Evolutionary conservation across 1,284 basidiomycete genomes (phyloP).

Genomic region (Sphaerobolus stellatus): DNA sequence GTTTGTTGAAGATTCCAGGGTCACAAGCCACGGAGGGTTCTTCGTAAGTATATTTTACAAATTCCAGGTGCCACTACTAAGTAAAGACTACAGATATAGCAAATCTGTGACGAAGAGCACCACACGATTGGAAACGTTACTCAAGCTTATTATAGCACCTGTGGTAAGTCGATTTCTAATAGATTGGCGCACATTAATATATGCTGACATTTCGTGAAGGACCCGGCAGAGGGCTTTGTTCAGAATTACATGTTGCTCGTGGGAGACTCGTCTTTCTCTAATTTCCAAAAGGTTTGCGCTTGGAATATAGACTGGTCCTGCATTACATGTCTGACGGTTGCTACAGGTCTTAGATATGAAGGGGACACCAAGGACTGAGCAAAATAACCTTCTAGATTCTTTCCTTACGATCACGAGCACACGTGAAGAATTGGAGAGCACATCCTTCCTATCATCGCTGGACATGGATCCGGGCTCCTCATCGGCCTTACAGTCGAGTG

Average conservation of each 20-base stretch:
- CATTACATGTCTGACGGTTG: background rate
- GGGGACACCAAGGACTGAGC: slow-evolving; percentile 82
- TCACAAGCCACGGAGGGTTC: slow-evolving; percentile 24
- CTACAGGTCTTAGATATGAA: slow-evolving; percentile 91
- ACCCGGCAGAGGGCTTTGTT: slow-evolving; percentile 91
- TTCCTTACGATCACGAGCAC: slow-evolving; percentile 91
- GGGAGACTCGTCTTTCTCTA: slow-evolving; percentile 88
- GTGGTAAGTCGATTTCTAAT: slow-evolving; percentile 51
- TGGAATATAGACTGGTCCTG: background rate
- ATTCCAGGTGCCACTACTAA: slow-evolving; percentile 14
- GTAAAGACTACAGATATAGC: slow-evolving; percentile 6
- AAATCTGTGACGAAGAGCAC: slow-evolving; percentile 68
- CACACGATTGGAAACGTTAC: slow-evolving; percentile 80
- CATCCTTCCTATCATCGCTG: slow-evolving; percentile 86
- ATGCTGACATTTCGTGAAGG: slow-evolving; percentile 40
- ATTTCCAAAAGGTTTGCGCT: slow-evolving; percentile 89
- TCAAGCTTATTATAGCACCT: slow-evolving; percentile 92
- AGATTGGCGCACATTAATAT: background rate
- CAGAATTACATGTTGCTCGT: slow-evolving; percentile 91
- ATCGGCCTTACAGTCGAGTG: slow-evolving; percentile 37
- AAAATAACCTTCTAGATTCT: slow-evolving; percentile 87
- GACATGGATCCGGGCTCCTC: slow-evolving; percentile 86
- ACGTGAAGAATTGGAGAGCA: slow-evolving; percentile 78
- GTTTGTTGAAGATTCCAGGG: slow-evolving; percentile 80
- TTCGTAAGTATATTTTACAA: slow-evolving; percentile 19